Percentiles rank a stretch among this genome's conserved stretches.
Evolutionary conservation across 345 rosid species (phyloP).

Genomic region (Streptanthus diversifolius): DNA sequence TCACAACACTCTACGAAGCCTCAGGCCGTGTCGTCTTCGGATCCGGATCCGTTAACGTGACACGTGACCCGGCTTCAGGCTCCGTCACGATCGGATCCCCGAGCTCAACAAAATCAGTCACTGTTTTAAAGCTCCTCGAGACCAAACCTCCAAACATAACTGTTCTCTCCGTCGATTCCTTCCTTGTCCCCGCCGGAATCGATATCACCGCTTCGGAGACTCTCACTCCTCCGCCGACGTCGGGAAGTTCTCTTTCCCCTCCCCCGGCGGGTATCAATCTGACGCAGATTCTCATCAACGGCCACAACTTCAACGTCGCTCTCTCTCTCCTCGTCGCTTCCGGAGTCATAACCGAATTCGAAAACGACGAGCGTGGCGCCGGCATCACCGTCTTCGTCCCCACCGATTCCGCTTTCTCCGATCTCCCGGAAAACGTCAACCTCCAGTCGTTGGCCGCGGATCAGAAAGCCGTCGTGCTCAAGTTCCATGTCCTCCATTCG

Average conservation of each 20-base stretch:
- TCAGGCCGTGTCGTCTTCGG: slow-evolving; percentile 35
- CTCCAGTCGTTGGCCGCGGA: slow-evolving; percentile 77
- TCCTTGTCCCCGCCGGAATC: slow-evolving; percentile 61
- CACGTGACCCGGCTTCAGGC: slow-evolving; percentile 50
- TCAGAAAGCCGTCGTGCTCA: slow-evolving; percentile 60
- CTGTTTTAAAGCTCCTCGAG: slow-evolving; percentile 52
- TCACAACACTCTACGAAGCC: slow-evolving; percentile 35
- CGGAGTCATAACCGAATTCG: slow-evolving; percentile 69
- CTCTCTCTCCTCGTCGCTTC: slow-evolving; percentile 78
- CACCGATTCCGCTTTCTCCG: slow-evolving; percentile 67
- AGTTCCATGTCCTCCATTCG: slow-evolving; percentile 82
- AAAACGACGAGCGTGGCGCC: slow-evolving; percentile 79
- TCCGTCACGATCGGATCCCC: slow-evolving; percentile 52
- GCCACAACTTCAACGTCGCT: slow-evolving; percentile 82
- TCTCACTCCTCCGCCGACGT: slow-evolving; percentile 41
- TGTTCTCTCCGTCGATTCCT: slow-evolving; percentile 57
- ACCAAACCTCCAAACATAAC: slow-evolving; percentile 66
- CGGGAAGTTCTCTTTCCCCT: slow-evolving; percentile 15
- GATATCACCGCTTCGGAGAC: slow-evolving; percentile 73
- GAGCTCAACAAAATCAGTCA: slow-evolving; percentile 38
- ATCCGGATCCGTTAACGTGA: slow-evolving; percentile 74
- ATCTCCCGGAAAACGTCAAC: slow-evolving; percentile 54
- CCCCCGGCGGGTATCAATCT: slow-evolving; percentile 57
- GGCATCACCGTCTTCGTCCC: slow-evolving; percentile 91
- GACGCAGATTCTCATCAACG: slow-evolving; percentile 66